Evolutionary conservation across 1,139 yeast species (phyloP), one percentile per base, ranked within the genome.

Genomic region (Nakaseomyces sp.): DNA sequence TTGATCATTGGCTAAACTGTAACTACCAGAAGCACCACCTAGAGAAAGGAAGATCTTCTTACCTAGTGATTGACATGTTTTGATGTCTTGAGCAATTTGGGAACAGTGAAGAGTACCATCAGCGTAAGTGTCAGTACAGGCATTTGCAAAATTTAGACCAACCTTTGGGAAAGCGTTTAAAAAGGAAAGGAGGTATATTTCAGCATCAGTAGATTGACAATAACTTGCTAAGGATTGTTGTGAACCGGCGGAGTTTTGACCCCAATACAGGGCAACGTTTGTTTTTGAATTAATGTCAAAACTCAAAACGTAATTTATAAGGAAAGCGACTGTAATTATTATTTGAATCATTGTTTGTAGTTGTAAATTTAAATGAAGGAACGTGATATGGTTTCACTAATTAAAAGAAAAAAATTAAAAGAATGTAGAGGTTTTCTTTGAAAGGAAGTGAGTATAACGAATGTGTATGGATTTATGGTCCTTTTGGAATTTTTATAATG

Each of bases 261-360:
- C 96, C 96, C 96, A 88, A 66, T 87, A 87, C 13, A 85, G 73
- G 25, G 81, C 95, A 40, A 86, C 77, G 54, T 84, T 83, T 40
- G 73, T 64, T 44, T 75, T 69, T 28, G 76, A 40, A 16, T 49
- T 36, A 3, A 41, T 40, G 37, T 49, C 43, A 40, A 50, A 50
- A 8, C 48, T 44, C 28, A 29, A 30, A 30, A 20, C 41, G 26
- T 17, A n/a, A 16, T 17, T 25, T 25, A 37, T 25, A 25, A 37
- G 25, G 16, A 37, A 37, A 24, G 28, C 26, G 28, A 35, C 5
- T 18, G 38, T 20, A n/a, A 35, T 8, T 16, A 35, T 20, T 7
- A 35, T 20, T 2, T 35, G 38, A 7, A 35, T 20, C 38, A 35
- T 35, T 22, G 9, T 22, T 22, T 9, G 6, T 7, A 7, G 24